phyloP scores from a whole-genome alignment of 306 rosid species.

The Canavalia gladiata region DNA sequence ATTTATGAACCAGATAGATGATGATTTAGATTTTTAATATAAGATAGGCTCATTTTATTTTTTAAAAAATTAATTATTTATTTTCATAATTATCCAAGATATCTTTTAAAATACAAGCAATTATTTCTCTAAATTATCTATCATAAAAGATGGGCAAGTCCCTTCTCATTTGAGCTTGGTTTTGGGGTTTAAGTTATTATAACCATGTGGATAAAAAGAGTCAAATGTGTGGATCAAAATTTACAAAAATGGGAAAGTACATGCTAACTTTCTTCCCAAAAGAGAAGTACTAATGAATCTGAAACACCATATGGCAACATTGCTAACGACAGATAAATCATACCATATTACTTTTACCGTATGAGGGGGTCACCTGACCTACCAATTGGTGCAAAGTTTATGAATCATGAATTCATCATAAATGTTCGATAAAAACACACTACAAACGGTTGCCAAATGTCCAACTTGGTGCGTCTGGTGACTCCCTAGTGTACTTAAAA shows the following conservation, averaged over 20 bases:
- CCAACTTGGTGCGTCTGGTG: not conserved
- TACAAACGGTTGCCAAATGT: not conserved
- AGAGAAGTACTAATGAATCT: not conserved
- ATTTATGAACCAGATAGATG: too few species aligned
- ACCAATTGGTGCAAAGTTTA: constrained; percentile 8
- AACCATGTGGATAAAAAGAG: constrained; percentile 1
- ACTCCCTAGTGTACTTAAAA: too few species aligned
- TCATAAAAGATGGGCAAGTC: too few species aligned
- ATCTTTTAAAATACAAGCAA: too few species aligned
- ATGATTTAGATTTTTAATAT: too few species aligned
- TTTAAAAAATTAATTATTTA: too few species aligned
- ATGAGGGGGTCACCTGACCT: constrained; percentile 31
- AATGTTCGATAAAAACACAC: not conserved
- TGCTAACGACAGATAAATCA: constrained; percentile 47
- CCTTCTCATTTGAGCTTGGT: too few species aligned
- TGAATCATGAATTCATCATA: constrained; percentile 13
- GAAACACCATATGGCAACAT: constrained; percentile 23
- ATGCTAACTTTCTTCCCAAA: constrained; percentile 15
- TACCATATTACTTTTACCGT: constrained; percentile 26
- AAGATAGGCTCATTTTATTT: too few species aligned
- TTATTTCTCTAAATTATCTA: too few species aligned
- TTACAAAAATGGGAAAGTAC: not conserved
- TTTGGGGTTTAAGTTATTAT: not conserved
- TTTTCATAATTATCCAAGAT: too few species aligned
- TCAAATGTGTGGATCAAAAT: not conserved